Conservation (phyloP, 345 rosid genomes). For the Euphorbia peplus region DNA sequence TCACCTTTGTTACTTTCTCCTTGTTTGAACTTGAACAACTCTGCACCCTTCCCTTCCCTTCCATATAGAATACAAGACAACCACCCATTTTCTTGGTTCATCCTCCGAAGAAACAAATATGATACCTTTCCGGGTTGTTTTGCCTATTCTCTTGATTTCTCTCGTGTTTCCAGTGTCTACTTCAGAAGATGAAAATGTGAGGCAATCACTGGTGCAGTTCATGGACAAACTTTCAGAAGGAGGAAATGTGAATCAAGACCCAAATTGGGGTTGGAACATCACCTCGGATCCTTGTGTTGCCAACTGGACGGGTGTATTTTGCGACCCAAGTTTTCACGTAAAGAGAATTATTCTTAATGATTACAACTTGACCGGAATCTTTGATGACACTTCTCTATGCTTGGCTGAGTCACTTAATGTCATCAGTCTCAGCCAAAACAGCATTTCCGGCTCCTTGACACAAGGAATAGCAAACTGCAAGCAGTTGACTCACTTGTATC, state of each 20-base stretch:
- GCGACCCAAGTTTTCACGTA: constrained; percentile 28
- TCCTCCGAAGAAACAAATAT: constrained; percentile 18
- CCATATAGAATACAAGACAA: constrained; percentile 8
- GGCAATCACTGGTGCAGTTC: constrained; percentile 39
- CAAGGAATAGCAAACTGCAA: constrained; percentile 44
- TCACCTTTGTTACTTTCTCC: constrained; percentile 17
- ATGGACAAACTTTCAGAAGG: constrained; percentile 43
- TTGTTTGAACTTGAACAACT: constrained; percentile 15
- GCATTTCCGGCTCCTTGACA: constrained; percentile 32
- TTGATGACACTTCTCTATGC: constrained; percentile 43
- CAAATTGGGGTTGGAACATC: constrained; percentile 47
- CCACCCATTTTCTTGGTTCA: neutral
- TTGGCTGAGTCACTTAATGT: constrained; percentile 28
- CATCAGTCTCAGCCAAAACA: constrained; percentile 44
- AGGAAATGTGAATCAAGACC: constrained; percentile 20
- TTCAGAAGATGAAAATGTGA: constrained; percentile 39
- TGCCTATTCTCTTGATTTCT: constrained; percentile 29
- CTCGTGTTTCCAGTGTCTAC: constrained; percentile 24
- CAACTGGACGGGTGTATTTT: constrained; percentile 46
- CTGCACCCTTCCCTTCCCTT: neutral
- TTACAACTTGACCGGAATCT: constrained; percentile 40
- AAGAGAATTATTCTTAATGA: constrained; percentile 45
- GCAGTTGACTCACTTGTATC: constrained; percentile 42
- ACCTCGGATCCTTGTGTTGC: constrained; percentile 52
- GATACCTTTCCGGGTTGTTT: constrained; percentile 15